Conservation (phyloP, 2,329 filamentous ascomycete genomes). For the Neopestalotiopsis rosae region DNA sequence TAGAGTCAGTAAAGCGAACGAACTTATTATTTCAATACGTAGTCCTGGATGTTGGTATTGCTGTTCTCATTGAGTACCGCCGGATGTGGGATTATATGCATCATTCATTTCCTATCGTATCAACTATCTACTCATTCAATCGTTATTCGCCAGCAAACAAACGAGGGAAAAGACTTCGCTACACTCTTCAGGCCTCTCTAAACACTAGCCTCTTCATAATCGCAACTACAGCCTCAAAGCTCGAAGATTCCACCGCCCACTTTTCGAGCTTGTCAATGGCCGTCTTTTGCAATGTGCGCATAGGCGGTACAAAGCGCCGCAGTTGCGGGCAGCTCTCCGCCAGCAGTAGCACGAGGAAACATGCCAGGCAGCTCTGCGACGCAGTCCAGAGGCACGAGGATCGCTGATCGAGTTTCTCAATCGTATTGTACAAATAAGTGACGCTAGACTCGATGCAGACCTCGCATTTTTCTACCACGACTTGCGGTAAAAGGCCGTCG, state of each 20-base stretch:
- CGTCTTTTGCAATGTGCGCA: conserved; percentile 7
- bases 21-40: too few relatives aligned
- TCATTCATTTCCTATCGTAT: too few relatives aligned
- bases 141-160: neutral
- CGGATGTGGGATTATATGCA: too few relatives aligned
- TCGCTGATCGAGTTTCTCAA: conserved; percentile 41
- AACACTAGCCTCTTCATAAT: conserved; percentile 19
- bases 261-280: conserved; percentile 8
- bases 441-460: conserved; percentile 41
- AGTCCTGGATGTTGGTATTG: too few relatives aligned
- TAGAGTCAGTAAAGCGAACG: too few relatives aligned
- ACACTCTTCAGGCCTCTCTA: neutral
- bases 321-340: conserved; percentile 25
- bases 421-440: conserved; percentile 40
- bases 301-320: conserved; percentile 14
- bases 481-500: conserved; percentile 28
- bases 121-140: neutral
- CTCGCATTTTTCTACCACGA: conserved; percentile 40
- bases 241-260: conserved; percentile 18
- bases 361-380: conserved; percentile 41
- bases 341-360: conserved; percentile 38
- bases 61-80: too few relatives aligned
- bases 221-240: conserved; percentile 18
- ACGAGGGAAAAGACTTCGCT: neutral
- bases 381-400: conserved; percentile 45